Evolutionary conservation across 805 yeast genomes (phyloP).

Genomic region (Pichia kluyveri): DNA sequence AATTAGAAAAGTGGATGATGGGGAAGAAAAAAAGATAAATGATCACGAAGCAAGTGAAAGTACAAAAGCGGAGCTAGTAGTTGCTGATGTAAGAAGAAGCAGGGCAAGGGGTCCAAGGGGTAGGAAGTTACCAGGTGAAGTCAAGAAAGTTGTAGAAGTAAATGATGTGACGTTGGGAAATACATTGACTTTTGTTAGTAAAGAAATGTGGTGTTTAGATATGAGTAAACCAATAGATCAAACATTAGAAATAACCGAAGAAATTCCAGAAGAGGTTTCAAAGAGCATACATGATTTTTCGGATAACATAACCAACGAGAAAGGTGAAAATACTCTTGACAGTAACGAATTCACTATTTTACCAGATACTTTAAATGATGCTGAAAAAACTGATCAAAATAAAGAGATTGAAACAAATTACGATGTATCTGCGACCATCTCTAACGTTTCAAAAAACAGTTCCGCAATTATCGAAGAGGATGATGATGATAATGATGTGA

Average conservation of each 20-base stretch:
- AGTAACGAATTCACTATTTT: too few species aligned
- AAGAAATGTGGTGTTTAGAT: conserved; percentile 31
- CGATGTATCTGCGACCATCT: too few species aligned
- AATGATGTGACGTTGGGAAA: conserved; percentile 23
- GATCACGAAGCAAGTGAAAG: conserved; percentile 8
- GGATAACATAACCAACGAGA: too few species aligned
- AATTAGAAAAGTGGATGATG: conserved; percentile 3
- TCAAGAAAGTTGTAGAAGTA: conserved; percentile 34
- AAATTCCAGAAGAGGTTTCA: background rate
- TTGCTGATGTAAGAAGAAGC: conserved; percentile 33
- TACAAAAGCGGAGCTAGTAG: conserved; percentile 3
- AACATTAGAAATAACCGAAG: background rate
- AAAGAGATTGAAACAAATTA: too few species aligned
- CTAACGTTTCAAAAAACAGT: too few species aligned
- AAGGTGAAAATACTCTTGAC: too few species aligned
- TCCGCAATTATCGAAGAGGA: too few species aligned
- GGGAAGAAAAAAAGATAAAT: conserved; percentile 1
- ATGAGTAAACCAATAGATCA: conserved; percentile 3
- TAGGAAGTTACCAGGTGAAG: conserved; percentile 54
- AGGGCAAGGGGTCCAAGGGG: conserved; percentile 73
- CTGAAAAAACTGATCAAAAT: too few species aligned
- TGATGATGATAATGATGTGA: too few species aligned
- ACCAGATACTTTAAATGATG: too few species aligned
- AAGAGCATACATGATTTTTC: too few species aligned
- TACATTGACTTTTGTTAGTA: conserved; percentile 26